Percentiles rank a stretch among this genome's conserved stretches.
Evolutionary conservation across 495 filamentous ascomycete species (phyloP).

Genomic region (Podospora pseudocomata): DNA sequence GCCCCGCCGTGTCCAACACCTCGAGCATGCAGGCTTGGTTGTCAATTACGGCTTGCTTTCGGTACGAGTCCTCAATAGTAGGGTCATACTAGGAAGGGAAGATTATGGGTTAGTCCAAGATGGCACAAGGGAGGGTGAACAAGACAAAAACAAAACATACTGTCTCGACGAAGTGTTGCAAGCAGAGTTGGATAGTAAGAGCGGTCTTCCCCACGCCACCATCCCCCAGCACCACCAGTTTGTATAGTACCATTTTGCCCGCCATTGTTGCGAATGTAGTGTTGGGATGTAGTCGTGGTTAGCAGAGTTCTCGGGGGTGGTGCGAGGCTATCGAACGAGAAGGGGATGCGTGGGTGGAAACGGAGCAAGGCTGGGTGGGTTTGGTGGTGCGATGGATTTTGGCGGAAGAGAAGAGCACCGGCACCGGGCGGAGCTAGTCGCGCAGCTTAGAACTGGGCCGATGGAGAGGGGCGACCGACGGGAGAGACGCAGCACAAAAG

Average conservation of each 20-base stretch:
- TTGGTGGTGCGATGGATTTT: slow-evolving; percentile 6
- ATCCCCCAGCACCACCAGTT: slow-evolving; percentile 90
- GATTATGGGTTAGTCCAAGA: slow-evolving; percentile 24
- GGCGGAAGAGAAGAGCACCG: slow-evolving; percentile 6
- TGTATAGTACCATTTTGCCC: slow-evolving; percentile 92
- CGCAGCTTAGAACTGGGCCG: slow-evolving; percentile 15
- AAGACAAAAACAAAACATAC: slow-evolving; percentile 33
- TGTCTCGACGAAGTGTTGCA: slow-evolving; percentile 59
- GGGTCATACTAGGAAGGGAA: slow-evolving; percentile 67
- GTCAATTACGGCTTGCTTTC: slow-evolving; percentile 98
- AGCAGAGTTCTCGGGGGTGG: background rate
- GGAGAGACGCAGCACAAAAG: background rate
- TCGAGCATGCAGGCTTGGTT: slow-evolving; percentile 96
- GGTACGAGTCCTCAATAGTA: slow-evolving; percentile 95
- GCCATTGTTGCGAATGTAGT: slow-evolving; percentile 43
- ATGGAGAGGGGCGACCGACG: slow-evolving; percentile 7
- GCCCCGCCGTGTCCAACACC: slow-evolving; percentile 96
- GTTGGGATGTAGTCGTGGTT: slow-evolving; percentile 18
- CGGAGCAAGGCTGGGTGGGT: slow-evolving; percentile 4
- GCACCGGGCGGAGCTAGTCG: slow-evolving; percentile 15
- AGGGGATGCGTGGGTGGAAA: slow-evolving; percentile 3
- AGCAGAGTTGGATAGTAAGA: slow-evolving; percentile 88
- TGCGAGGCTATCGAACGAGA: slow-evolving; percentile 10
- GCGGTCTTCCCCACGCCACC: slow-evolving; percentile 89
- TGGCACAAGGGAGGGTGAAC: slow-evolving; percentile 7